A percentile compares a stretch with the other conserved stretches of the same genome.
phyloP scores from a whole-genome alignment of 805 yeast species.

The Komagataella kurtzmanii region DNA sequence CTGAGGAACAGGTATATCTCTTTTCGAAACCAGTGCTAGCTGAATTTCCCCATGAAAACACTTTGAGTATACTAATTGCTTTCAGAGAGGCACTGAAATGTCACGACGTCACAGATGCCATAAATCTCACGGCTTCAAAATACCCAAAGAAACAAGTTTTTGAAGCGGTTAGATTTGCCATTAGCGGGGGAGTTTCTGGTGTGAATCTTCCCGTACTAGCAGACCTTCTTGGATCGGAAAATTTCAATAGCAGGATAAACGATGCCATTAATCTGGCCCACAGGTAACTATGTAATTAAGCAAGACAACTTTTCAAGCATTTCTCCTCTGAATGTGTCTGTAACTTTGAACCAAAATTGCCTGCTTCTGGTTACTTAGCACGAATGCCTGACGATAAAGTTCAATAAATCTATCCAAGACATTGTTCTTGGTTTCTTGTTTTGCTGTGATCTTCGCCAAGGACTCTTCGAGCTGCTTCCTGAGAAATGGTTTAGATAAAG shows the following conservation, averaged over 20 bases:
- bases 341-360: conserved; percentile 22
- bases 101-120: conserved; percentile 1
- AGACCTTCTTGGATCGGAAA: conserved; percentile 35
- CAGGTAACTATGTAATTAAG: not conserved
- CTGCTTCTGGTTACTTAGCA: conserved; percentile 27
- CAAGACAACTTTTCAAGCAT: not conserved
- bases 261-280: not conserved
- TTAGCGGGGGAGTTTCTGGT: conserved; percentile 63
- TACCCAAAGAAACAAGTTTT: conserved; percentile 29
- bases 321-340: conserved; percentile 1
- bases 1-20: conserved; percentile 31
- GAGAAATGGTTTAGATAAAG: conserved; percentile 80
- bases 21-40: conserved; percentile 16
- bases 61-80: conserved; percentile 3
- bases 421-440: conserved; percentile 33
- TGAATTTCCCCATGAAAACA: conserved; percentile 1
- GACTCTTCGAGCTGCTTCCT: conserved; percentile 63
- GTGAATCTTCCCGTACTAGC: conserved; percentile 46
- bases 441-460: conserved; percentile 56
- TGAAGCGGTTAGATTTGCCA: conserved; percentile 48
- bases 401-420: conserved; percentile 43
- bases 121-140: conserved; percentile 4
- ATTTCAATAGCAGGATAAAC: conserved; percentile 15
- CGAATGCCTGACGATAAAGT: conserved; percentile 51
- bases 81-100: conserved; percentile 1